Evolutionary conservation across 2,329 filamentous ascomycete species (phyloP).

Genomic region (Thielaviopsis musarum): DNA sequence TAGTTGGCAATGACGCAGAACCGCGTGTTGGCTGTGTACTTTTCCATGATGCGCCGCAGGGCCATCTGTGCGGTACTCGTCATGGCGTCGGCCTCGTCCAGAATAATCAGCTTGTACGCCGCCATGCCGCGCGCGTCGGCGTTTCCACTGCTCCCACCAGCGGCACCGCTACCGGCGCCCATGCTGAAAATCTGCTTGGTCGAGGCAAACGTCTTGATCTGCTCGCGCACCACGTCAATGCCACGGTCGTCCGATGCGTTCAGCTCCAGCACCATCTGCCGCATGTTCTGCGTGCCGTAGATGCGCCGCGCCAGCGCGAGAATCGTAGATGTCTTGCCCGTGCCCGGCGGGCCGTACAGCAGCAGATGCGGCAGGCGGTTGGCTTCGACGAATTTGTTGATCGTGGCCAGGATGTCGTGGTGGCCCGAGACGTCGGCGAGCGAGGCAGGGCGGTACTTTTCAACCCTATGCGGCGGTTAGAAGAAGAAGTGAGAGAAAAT

Average conservation of each 20-base stretch:
- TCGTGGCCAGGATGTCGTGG: constrained; percentile 90
- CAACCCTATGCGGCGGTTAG: constrained; percentile 45
- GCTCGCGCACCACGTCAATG: constrained; percentile 93
- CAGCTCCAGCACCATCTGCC: constrained; percentile 95
- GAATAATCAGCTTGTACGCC: constrained; percentile 84
- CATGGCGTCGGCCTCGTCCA: constrained; percentile 99
- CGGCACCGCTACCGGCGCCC: constrained; percentile 29
- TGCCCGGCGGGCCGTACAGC: constrained; percentile 90
- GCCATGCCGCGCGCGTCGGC: constrained; percentile 32
- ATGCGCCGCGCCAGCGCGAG: constrained; percentile 84
- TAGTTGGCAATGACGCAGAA: constrained; percentile 99
- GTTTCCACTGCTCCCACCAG: constrained; percentile 18
- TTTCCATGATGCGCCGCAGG: constrained; percentile 91
- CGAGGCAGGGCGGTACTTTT: constrained; percentile 85
- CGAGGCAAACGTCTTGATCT: constrained; percentile 98
- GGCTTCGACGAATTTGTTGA: constrained; percentile 92
- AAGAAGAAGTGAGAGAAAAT: constrained; percentile 1
- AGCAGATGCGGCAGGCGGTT: constrained; percentile 91
- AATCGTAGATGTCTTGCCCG: constrained; percentile 93
- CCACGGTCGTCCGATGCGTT: constrained; percentile 95
- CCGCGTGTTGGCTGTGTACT: constrained; percentile 92
- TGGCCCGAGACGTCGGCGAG: constrained; percentile 90
- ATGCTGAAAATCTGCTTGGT: constrained; percentile 89
- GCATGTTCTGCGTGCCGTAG: constrained; percentile 81
- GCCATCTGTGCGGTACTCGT: constrained; percentile 98